phyloP scores from a whole-genome alignment of 768 basidiomycete genomes.

The Kwoniella bestiolae region DNA sequence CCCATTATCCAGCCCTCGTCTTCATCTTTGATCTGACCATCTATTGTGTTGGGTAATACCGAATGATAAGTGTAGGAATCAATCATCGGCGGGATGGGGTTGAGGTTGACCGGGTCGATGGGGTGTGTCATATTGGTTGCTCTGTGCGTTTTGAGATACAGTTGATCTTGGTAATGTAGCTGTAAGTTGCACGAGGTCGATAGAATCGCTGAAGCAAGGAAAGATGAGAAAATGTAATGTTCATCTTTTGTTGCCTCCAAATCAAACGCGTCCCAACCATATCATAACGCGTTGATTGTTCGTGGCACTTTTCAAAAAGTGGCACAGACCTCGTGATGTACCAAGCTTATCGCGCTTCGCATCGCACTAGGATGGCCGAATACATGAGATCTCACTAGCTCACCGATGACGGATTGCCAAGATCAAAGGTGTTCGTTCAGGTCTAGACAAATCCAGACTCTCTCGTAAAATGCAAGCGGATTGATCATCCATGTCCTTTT shows the following conservation, averaged over 20 bases:
- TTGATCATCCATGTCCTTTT: background rate
- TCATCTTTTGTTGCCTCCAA: background rate
- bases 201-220: no score
- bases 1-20: conserved; percentile 82
- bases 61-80: conserved; percentile 54
- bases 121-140: conserved; percentile 10
- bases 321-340: background rate
- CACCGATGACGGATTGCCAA: no score
- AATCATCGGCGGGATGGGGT: conserved; percentile 34
- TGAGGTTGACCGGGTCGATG: conserved; percentile 45
- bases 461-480: background rate
- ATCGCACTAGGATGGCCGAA: no score
- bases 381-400: no score
- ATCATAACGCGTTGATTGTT: background rate
- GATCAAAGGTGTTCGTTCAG: background rate
- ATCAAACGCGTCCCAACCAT: conserved; percentile 1
- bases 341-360: background rate
- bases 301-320: background rate
- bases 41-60: conserved; percentile 22
- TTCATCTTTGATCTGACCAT: conserved; percentile 1
- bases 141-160: background rate
- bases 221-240: background rate
- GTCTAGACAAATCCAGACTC: background rate
- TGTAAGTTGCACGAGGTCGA: no score
- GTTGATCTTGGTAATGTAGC: no score